These are phyloP conservation scores for Calonectria pseudoturangicola DNA, from an alignment of 2,329 filamentous ascomycete species.

Conservation along the genomic window DNA sequence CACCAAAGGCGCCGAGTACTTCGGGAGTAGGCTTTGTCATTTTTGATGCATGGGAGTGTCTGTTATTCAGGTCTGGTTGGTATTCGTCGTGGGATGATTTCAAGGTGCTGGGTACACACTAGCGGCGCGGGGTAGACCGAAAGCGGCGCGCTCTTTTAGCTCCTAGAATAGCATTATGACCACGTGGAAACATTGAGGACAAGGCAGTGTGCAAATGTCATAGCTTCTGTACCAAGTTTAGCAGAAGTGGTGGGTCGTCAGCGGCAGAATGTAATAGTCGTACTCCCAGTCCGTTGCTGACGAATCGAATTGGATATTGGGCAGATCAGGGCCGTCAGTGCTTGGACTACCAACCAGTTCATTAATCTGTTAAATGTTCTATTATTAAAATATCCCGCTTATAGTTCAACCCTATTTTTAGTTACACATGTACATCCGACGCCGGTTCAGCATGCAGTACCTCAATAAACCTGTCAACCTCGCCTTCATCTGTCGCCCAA, in stretches of 20 bases:
- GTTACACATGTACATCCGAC: background rate
- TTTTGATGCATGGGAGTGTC: no score
- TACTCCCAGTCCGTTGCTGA: background rate
- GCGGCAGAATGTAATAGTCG: no score
- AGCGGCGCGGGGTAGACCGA: conserved; percentile 6
- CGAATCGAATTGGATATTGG: background rate
- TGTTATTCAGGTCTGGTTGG: no score
- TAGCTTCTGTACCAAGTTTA: no score
- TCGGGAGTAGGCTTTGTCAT: background rate
- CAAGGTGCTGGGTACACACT: background rate
- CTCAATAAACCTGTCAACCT: conserved; percentile 62
- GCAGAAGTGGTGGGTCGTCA: no score
- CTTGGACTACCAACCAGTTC: background rate
- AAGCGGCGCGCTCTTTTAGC: no score
- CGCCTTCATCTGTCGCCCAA: conserved; percentile 67
- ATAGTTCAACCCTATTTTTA: background rate
- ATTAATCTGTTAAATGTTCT: background rate
- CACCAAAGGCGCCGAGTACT: background rate
- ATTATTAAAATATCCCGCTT: background rate
- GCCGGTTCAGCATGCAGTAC: conserved; percentile 37
- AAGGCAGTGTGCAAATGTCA: background rate
- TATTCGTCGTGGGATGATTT: no score
- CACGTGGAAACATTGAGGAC: background rate
- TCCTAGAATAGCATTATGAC: background rate
- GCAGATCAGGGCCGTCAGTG: background rate